Percentiles rank a stretch among this genome's conserved stretches.
These are phyloP conservation scores for Aspergillus indologenus DNA, from an alignment of 495 filamentous ascomycete species.

Conservation along the genomic window DNA sequence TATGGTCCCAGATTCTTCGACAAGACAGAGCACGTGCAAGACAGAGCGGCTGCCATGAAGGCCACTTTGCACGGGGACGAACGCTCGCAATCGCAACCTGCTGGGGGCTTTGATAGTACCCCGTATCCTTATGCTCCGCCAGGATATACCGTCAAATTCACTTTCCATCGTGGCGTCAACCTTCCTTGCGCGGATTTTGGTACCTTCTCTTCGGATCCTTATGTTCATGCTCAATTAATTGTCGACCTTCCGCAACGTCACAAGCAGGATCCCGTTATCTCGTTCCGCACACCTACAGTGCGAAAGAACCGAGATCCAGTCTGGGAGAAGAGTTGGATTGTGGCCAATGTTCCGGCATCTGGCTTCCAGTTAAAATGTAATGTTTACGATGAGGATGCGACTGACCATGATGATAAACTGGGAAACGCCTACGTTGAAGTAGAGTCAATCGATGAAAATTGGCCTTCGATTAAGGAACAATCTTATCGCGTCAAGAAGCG, in stretches of 20 bases:
- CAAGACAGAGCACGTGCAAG: slow-evolving; percentile 57
- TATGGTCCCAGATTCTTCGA: slow-evolving; percentile 51
- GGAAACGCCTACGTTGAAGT: slow-evolving; percentile 75
- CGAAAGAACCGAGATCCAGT: slow-evolving; percentile 64
- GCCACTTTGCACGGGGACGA: slow-evolving; percentile 15
- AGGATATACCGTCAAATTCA: slow-evolving; percentile 82
- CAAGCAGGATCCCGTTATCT: slow-evolving; percentile 70
- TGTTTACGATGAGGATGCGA: slow-evolving; percentile 84
- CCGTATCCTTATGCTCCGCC: slow-evolving; percentile 67
- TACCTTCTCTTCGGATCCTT: slow-evolving; percentile 80
- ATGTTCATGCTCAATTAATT: slow-evolving; percentile 64
- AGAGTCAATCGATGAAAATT: slow-evolving; percentile 54
- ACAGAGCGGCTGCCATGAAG: slow-evolving; percentile 38
- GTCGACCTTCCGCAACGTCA: slow-evolving; percentile 65
- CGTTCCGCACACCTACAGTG: slow-evolving; percentile 74
- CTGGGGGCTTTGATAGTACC: slow-evolving; percentile 77
- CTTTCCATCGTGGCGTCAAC: slow-evolving; percentile 74
- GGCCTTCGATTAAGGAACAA: slow-evolving; percentile 64
- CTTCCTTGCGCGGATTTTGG: slow-evolving; percentile 79
- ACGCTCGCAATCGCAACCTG: slow-evolving; percentile 42
- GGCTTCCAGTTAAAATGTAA: slow-evolving; percentile 79
- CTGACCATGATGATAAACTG: slow-evolving; percentile 82
- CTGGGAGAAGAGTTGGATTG: slow-evolving; percentile 85
- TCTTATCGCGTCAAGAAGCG: slow-evolving; percentile 75
- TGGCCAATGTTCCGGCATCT: slow-evolving; percentile 75